A percentile compares a stretch with the other conserved stretches of the same genome.
These are phyloP conservation scores for Trichomonascus vanleenenianus DNA, from an alignment of 805 yeast species.

Conservation along the genomic window DNA sequence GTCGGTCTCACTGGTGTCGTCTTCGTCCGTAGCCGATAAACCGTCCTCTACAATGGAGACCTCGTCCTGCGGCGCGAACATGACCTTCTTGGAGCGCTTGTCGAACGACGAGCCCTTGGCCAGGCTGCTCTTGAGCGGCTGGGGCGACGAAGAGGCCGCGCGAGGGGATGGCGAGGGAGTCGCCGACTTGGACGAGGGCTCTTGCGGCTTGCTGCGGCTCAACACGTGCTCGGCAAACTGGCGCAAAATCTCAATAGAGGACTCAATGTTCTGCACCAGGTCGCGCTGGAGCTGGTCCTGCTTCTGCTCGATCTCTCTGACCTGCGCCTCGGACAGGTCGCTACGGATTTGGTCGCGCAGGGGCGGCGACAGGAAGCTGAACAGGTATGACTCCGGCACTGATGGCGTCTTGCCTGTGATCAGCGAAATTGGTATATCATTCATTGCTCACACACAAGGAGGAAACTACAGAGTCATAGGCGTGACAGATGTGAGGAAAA, in stretches of 20 bases:
- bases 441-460: too few relatives aligned
- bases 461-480: too few relatives aligned
- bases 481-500: too few relatives aligned
- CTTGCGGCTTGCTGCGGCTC: background rate
- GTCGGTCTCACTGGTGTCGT: background rate
- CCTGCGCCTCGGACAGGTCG: background rate
- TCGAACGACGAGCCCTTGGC: conserved; percentile 1
- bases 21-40: too few relatives aligned
- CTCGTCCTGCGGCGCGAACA: conserved; percentile 2
- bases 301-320: background rate
- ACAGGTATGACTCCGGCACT: background rate
- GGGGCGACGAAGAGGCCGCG: background rate
- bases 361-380: background rate
- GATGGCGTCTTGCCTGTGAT: background rate
- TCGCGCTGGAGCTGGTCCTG: background rate
- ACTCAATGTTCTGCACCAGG: background rate
- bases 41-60: background rate
- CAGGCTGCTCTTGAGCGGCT: conserved; percentile 5
- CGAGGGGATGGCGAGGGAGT: background rate
- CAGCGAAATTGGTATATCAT: too few relatives aligned
- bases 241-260: background rate
- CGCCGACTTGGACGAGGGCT: too few relatives aligned
- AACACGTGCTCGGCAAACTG: background rate
- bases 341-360: background rate
- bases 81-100: conserved; percentile 3